Conservation (phyloP, 129 eudicot genomes). For the Smallanthus sonchifolius region DNA sequence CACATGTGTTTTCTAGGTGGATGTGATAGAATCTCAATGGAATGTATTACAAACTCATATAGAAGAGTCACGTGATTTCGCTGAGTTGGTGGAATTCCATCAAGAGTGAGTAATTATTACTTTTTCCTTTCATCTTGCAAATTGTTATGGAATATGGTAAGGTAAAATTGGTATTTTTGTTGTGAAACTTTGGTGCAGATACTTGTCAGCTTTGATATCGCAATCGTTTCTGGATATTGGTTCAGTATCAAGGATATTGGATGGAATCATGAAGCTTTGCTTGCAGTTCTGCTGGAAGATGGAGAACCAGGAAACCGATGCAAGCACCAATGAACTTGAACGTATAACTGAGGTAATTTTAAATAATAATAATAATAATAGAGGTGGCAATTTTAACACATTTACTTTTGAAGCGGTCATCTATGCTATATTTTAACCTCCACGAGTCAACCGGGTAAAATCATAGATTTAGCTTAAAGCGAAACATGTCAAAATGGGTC, state of each 20-base stretch:
- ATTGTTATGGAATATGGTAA: not conserved
- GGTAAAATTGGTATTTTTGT: not conserved
- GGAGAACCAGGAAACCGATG: constrained; percentile 73
- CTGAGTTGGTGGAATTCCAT: constrained; percentile 86
- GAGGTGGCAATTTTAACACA: not conserved
- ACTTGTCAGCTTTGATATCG: constrained; percentile 88
- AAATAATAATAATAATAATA: not conserved
- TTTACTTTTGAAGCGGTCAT: not conserved
- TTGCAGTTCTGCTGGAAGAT: constrained; percentile 96
- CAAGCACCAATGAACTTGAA: constrained; percentile 68
- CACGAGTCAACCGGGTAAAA: not conserved
- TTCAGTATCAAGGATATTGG: constrained; percentile 91
- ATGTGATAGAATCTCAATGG: constrained; percentile 99
- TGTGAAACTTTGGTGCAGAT: constrained; percentile 40
- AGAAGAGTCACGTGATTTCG: constrained; percentile 86
- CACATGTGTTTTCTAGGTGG: constrained; percentile 49
- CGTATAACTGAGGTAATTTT: constrained; percentile 79
- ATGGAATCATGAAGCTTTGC: constrained; percentile 97
- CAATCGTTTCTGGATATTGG: constrained; percentile 99
- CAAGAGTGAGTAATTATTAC: constrained; percentile 67
- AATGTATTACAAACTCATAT: constrained; percentile 89
- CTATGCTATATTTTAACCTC: not conserved
- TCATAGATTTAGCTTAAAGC: not conserved
- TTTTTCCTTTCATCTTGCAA: constrained; percentile 3
- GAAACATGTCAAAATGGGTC: not conserved